Conservation (phyloP, 2,329 filamentous ascomycete genomes). For the Alternaria ethzedia region DNA sequence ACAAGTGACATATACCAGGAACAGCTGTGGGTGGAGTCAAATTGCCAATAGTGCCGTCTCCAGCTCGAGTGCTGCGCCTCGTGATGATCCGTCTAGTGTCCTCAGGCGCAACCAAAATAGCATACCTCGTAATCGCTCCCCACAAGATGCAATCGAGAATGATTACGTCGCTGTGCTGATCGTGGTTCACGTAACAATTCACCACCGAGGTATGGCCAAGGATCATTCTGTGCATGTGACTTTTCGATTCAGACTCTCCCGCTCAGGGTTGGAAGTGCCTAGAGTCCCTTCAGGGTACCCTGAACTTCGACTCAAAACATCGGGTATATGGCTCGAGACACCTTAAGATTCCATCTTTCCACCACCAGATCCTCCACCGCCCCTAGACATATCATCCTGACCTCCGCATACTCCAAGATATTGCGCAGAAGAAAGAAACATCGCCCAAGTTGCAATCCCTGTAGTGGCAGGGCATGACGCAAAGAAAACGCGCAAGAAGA, state of each 20-base stretch:
- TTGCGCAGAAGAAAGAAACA: background rate
- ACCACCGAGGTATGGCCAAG: background rate
- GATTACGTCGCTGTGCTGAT: background rate
- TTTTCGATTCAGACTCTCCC: background rate
- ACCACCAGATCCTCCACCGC: background rate
- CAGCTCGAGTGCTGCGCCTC: conserved; percentile 1
- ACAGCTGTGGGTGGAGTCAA: background rate
- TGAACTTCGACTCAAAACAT: conserved; percentile 2
- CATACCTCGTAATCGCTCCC: conserved; percentile 11
- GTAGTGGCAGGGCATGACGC: background rate
- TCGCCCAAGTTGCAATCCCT: background rate
- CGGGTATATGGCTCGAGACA: conserved; percentile 11
- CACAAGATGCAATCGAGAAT: background rate
- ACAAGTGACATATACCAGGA: background rate
- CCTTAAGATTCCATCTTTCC: background rate
- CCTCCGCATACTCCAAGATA: background rate
- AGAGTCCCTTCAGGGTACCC: background rate
- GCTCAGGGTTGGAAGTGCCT: background rate
- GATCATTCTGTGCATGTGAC: background rate
- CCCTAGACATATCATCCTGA: background rate
- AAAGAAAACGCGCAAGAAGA: conserved; percentile 6
- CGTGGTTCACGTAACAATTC: background rate
- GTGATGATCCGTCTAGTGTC: background rate
- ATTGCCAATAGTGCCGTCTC: background rate
- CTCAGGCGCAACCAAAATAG: conserved; percentile 6